Conservation (phyloP, 345 rosid genomes). For the Rubroshorea leprosula region DNA sequence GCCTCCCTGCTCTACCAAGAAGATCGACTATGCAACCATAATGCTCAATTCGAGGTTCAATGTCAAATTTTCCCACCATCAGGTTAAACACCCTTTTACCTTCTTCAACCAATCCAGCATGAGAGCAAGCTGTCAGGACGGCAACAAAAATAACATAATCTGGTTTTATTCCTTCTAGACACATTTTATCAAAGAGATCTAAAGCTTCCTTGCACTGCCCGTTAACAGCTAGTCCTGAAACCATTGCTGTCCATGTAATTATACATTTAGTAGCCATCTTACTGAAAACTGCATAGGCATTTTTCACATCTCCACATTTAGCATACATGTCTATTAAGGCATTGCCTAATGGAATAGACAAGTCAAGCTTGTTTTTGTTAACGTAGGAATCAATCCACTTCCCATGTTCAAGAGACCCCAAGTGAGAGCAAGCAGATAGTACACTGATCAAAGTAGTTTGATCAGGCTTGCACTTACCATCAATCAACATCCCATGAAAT, state of each 20-base stretch:
- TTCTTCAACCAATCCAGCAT: conserved; percentile 33
- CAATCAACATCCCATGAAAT: conserved; percentile 25
- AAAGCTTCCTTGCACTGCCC: conserved; percentile 22
- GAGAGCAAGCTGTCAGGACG: conserved; percentile 31
- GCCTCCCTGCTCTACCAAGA: conserved; percentile 29
- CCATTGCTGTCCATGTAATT: conserved; percentile 32
- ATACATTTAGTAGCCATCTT: conserved; percentile 23
- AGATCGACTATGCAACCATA: conserved; percentile 37
- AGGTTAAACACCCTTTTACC: conserved; percentile 24
- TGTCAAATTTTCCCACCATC: conserved; percentile 22
- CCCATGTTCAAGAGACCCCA: conserved; percentile 31
- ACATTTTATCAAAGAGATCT: conserved; percentile 24
- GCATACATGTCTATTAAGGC: conserved; percentile 35
- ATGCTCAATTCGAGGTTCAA: conserved; percentile 31
- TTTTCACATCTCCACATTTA: conserved; percentile 28
- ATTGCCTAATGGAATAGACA: conserved; percentile 27
- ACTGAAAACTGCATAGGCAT: conserved; percentile 19
- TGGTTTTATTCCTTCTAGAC: conserved; percentile 16
- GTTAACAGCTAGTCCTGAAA: conserved; percentile 25
- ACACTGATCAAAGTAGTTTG: conserved; percentile 23
- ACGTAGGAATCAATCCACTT: conserved; percentile 29
- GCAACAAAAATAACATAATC: conserved; percentile 27
- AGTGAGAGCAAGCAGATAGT: conserved; percentile 30
- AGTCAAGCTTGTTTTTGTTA: conserved; percentile 20
- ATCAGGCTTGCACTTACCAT: conserved; percentile 27